Conservation (phyloP, 2,329 filamentous ascomycete genomes). For the Fusarium devonianum region DNA sequence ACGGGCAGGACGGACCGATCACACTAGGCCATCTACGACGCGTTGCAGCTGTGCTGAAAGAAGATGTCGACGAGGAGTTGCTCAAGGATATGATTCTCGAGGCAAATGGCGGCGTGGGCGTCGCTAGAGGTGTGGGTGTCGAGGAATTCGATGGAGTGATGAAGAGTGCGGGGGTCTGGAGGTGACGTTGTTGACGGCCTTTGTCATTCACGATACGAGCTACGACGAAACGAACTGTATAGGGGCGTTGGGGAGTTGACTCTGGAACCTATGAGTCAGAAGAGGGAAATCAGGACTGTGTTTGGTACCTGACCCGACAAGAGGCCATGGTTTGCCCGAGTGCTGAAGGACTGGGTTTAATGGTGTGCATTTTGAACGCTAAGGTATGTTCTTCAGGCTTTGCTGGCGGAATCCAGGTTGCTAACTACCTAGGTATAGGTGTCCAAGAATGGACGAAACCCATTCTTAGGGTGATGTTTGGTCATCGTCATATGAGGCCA, state of each 20-base stretch:
- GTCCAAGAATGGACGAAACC: too few species aligned
- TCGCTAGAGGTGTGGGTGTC: constrained; percentile 73
- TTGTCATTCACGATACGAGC: constrained; percentile 15
- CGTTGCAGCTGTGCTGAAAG: constrained; percentile 82
- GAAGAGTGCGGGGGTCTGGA: constrained; percentile 83
- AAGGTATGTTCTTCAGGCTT: constrained; percentile 6
- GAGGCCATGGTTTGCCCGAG: too few species aligned
- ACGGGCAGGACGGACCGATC: constrained; percentile 65
- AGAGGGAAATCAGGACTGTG: background rate
- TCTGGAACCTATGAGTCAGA: background rate
- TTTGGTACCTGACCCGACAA: too few species aligned
- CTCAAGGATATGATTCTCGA: constrained; percentile 94
- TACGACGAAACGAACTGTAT: constrained; percentile 28
- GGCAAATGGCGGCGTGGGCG: constrained; percentile 82
- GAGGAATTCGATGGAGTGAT: constrained; percentile 89
- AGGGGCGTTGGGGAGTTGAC: constrained; percentile 14
- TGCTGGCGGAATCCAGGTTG: background rate
- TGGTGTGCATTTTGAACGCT: background rate
- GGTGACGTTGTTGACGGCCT: constrained; percentile 53
- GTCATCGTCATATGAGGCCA: too few species aligned
- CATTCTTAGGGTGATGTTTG: too few species aligned
- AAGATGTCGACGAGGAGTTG: constrained; percentile 83
- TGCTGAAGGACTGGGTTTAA: too few species aligned
- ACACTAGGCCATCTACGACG: constrained; percentile 79
- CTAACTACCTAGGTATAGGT: constrained; percentile 8